Percentiles rank a stretch among this genome's conserved stretches.
phyloP scores from a whole-genome alignment of 2,329 filamentous ascomycete species.

The Aspergillus novofumigatus region DNA sequence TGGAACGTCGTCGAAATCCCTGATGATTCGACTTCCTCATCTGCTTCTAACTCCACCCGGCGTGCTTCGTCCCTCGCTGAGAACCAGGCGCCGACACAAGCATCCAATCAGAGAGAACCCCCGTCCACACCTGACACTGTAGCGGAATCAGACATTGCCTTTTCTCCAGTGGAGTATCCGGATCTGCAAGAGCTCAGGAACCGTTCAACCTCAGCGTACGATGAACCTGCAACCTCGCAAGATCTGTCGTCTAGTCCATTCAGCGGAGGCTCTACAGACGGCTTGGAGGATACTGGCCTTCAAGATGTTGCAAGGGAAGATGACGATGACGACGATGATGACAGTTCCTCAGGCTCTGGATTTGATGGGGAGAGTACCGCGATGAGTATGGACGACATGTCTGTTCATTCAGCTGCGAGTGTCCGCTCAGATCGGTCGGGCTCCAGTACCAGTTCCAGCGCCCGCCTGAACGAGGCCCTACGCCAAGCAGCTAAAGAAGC shows the following conservation, averaged over 20 bases:
- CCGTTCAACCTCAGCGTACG: constrained; percentile 39
- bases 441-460: constrained; percentile 62
- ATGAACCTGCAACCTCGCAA: constrained; percentile 59
- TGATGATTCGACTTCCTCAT: constrained; percentile 78
- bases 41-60: constrained; percentile 68
- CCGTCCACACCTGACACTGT: constrained; percentile 60
- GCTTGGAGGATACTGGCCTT: constrained; percentile 42
- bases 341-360: constrained; percentile 46
- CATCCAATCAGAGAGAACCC: constrained; percentile 51
- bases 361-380: constrained; percentile 66
- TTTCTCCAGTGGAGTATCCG: constrained; percentile 62
- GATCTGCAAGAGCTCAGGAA: constrained; percentile 59
- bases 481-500: constrained; percentile 71
- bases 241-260: constrained; percentile 74
- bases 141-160: constrained; percentile 53
- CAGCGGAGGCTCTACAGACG: constrained; percentile 54
- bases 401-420: constrained; percentile 63
- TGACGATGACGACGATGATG: constrained; percentile 44
- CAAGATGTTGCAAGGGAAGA: constrained; percentile 38
- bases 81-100: constrained; percentile 25
- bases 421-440: constrained; percentile 49
- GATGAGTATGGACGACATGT: constrained; percentile 78
- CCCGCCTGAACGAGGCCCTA: constrained; percentile 71
- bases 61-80: constrained; percentile 60
- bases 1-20: constrained; percentile 90